Base-by-base conservation (phyloP, 192 early-diverging fungal species). In the Umbelopsis sp. region DNA sequence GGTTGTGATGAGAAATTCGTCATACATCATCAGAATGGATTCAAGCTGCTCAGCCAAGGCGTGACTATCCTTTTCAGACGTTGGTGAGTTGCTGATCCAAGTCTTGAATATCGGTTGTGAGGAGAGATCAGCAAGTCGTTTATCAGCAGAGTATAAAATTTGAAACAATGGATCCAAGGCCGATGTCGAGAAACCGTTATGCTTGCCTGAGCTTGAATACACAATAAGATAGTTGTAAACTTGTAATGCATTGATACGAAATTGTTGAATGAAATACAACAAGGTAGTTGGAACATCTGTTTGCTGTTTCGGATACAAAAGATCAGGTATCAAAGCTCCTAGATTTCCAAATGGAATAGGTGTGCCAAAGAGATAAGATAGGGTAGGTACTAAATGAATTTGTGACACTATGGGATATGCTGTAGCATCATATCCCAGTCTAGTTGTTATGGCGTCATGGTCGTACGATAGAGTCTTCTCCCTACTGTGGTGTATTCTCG, bases 271-370 rank as follows among this genome's bases (percentile, higher is more conserved):
- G 24, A 84, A 87, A 24, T 82, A 75, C 25, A 93, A 72, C 2
- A 92, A 74, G n/a, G 78, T 70, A 12, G 45, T 45, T 25, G 53
- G 62, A 3, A 6, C n/a, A 44, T 29, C 20, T 0, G 0, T 21
- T 26, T 12, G 53, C 41, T 12, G 32, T 51, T 25, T 14, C 4
- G 75, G 73, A 6, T 83, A 86, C 65, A 99, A 90, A 6, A 95
- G 74, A 74, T 99, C 94, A 1, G 97, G 96, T 24, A 99, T 92
- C 11, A 93, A 74, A 0, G 88, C 82, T 3, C 97, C 97, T 31
- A 99, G 79, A 74, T 94, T 99, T 69, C 94, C 95, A 83, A 93
- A 97, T 2, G 97, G 96, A 69, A 97, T 94, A 0, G 95, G 95
- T 0, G 96, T 73, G 16, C 92, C 93, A 52, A 99, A 76, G 31